Evolutionary conservation across 2,329 filamentous ascomycete species (phyloP), one percentile per base, ranked within the genome.

Genomic region (Fusarium sublunatum): DNA sequence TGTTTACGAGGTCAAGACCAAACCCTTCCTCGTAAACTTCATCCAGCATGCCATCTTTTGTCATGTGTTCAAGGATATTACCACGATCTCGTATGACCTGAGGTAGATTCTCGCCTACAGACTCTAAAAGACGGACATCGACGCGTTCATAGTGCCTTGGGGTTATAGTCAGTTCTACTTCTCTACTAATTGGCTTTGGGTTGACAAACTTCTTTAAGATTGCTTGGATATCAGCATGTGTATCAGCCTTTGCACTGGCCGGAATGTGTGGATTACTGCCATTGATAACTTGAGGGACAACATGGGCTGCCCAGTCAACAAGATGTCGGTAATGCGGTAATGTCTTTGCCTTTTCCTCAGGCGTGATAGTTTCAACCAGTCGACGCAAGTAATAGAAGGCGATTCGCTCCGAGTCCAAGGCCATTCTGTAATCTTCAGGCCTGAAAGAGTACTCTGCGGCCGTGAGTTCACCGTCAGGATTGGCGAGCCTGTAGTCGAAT

Each of bases 341-440:
- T 6, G 12, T 7, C 6, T 22, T 26, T 8, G 39, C 24, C 9
- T 19, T 6, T 7, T 41, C 41, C 11, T 45, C 49, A 10, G n/a
- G 4, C n/a, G 29, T 28, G n/a, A n/a, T n/a, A n/a, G n/a, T n/a
- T 10, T 45, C 41, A 34, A 35, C 13, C 10, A 53, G 19, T 10
- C n/a, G 15, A 3, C 28, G 40, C 4, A 53, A 19, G 19, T 53
- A 53, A 24, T 39, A 53, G n/a, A 53, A 53, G 5, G 49, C 40
- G 39, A 45, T 40, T n/a, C 49, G 38, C 12, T 53, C 49, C 39
- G 24, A 24, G 7, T 26, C 48, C 10, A n/a, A 5, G 22, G 15
- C 12, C 13, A 42, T 5, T 11, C 43, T 12, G 12, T 43, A 25
- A 7, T 52, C 48, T 10, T 44, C 40, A 4, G 31, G 15, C 12